These are phyloP conservation scores for Colletotrichum sp. DNA, from an alignment of 2,329 filamentous ascomycete species.

Conservation along the genomic window DNA sequence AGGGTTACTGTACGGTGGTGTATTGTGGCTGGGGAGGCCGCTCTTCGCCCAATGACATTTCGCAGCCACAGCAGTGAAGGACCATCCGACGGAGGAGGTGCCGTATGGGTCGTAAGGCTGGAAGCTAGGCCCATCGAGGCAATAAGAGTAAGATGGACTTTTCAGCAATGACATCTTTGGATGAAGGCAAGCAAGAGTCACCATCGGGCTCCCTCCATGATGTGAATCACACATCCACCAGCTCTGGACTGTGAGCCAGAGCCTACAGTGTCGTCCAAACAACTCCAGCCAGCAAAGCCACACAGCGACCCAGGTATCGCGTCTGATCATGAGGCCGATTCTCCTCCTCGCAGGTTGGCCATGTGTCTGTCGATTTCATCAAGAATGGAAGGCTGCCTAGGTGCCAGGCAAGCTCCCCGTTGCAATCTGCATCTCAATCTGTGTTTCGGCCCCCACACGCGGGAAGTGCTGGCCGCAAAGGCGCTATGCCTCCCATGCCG, in stretches of 20 bases:
- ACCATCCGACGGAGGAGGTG: not conserved
- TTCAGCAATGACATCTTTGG: not conserved
- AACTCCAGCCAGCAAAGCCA: not conserved
- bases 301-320: not conserved
- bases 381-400: not conserved
- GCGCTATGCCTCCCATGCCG: not conserved
- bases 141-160: not conserved
- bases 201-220: not conserved
- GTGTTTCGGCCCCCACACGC: not conserved
- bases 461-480: not conserved
- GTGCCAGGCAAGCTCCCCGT: not conserved
- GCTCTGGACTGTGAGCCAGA: not conserved
- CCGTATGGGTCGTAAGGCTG: not conserved
- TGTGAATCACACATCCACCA: not conserved
- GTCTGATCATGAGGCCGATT: not conserved
- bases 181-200: not conserved
- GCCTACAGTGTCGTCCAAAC: not conserved
- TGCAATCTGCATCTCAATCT: not conserved
- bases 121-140: not conserved
- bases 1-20: not conserved
- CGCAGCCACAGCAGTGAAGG: not conserved
- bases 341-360: not conserved
- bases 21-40: slow-evolving; percentile 11
- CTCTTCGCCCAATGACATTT: not conserved
- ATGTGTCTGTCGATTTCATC: not conserved